These are phyloP conservation scores for Ceratocystis eucalypticola DNA, from an alignment of 2,329 filamentous ascomycete species.

Conservation along the genomic window DNA sequence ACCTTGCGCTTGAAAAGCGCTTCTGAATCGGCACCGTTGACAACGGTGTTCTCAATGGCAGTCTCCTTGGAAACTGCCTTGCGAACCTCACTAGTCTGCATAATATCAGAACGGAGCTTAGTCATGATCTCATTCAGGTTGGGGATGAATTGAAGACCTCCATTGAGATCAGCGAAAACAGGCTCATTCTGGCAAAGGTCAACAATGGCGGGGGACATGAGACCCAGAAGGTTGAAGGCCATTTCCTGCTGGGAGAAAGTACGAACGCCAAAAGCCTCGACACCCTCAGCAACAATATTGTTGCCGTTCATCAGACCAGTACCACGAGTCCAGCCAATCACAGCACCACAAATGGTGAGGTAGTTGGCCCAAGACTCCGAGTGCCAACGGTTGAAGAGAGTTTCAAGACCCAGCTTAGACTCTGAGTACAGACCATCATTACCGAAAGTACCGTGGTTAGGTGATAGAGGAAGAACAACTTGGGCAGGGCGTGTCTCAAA, in stretches of 20 bases:
- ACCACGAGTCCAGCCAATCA: conserved; percentile 97
- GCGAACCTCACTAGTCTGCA: conserved; percentile 86
- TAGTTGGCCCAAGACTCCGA: conserved; percentile 96
- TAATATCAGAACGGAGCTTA: conserved; percentile 83
- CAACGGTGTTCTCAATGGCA: conserved; percentile 88
- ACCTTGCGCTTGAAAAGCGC: conserved; percentile 88
- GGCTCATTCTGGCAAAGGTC: conserved; percentile 92
- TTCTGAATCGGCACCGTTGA: conserved; percentile 88
- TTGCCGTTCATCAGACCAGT: conserved; percentile 97
- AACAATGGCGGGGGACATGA: conserved; percentile 89
- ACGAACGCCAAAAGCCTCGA: conserved; percentile 90
- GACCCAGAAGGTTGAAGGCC: conserved; percentile 93
- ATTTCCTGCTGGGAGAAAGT: conserved; percentile 99
- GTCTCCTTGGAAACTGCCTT: conserved; percentile 91
- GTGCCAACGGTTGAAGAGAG: conserved; percentile 96
- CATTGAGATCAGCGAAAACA: conserved; percentile 93
- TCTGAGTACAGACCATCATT: conserved; percentile 97
- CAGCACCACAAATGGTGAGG: conserved; percentile 93
- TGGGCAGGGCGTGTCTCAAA: conserved; percentile 94
- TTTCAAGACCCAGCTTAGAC: conserved; percentile 93
- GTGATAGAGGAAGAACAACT: conserved; percentile 87
- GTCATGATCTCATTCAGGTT: conserved; percentile 93
- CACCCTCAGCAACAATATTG: conserved; percentile 92
- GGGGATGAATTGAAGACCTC: conserved; percentile 91
- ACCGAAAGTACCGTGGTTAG: conserved; percentile 96